Evolutionary conservation across 805 yeast species (phyloP).

Genomic region (Scheffersomyces lignosus): DNA sequence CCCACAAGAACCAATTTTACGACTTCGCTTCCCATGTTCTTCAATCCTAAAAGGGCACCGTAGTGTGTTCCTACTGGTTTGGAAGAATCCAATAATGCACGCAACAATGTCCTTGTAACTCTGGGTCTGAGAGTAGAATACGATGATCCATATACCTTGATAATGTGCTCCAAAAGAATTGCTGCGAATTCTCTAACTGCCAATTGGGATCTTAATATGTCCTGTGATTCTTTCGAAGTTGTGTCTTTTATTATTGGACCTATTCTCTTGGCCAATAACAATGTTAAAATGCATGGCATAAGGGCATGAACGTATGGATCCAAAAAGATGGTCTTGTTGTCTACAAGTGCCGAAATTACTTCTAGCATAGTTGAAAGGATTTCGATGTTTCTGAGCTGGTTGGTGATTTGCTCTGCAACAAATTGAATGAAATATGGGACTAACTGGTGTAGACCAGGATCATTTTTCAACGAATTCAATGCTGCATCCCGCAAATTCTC

Average conservation of each 20-base stretch:
- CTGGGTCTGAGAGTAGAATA: slow-evolving; percentile 90
- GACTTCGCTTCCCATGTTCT: slow-evolving; percentile 84
- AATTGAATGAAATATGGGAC: slow-evolving; percentile 96
- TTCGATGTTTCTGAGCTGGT: slow-evolving; percentile 72
- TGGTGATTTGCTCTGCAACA: slow-evolving; percentile 91
- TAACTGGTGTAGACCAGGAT: slow-evolving; percentile 94
- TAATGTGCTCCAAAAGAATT: slow-evolving; percentile 74
- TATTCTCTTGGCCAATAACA: slow-evolving; percentile 84
- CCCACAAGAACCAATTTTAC: slow-evolving; percentile 81
- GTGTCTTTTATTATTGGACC: slow-evolving; percentile 52
- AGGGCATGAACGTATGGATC: slow-evolving; percentile 96
- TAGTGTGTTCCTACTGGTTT: slow-evolving; percentile 87
- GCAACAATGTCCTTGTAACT: slow-evolving; percentile 85
- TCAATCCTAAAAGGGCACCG: slow-evolving; percentile 86
- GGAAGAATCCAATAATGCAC: slow-evolving; percentile 84
- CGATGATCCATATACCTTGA: slow-evolving; percentile 75
- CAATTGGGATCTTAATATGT: slow-evolving; percentile 35
- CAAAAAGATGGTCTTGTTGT: slow-evolving; percentile 80
- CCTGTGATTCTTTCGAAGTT: slow-evolving; percentile 28
- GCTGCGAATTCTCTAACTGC: slow-evolving; percentile 90
- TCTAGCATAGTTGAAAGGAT: slow-evolving; percentile 82
- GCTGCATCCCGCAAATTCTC: slow-evolving; percentile 75
- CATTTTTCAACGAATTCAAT: slow-evolving; percentile 77
- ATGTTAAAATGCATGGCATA: slow-evolving; percentile 94
- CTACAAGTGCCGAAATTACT: slow-evolving; percentile 79